Evolutionary conservation across 306 rosid genomes (phyloP), one percentile per base, ranked within the genome.

Genomic region (Morella rubra): DNA sequence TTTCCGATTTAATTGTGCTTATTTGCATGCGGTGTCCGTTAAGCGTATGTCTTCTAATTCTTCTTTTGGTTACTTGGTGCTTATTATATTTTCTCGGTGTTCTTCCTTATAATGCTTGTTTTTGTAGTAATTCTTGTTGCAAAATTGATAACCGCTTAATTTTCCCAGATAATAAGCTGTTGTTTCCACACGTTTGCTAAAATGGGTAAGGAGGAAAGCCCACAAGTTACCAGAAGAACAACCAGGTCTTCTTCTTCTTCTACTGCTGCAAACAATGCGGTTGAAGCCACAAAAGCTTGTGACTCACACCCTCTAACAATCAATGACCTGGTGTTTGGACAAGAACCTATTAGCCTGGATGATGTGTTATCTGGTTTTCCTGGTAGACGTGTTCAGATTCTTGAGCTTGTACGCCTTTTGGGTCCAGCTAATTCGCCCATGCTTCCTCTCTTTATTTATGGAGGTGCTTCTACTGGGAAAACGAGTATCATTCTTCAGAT

Each of bases 381-480:
- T 5, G 86, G 93, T 66, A 86, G 97, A 84, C 75, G 68, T 71
- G 76, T 55, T 72, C 96, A 90, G 80, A 92, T 95, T 81, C 80
- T 40, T 2, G 93, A 95, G 85, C 76, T 95, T 65, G 78, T 86
- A 58, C 87, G 53, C 66, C 87, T 82, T 77, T 84, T 95, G 81
- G 97, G 97, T 69, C 91, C 93, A 11, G 66, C 84, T 84, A 90
- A 90, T 85, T 86, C 92, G 22, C 97, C 96, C 49, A 82, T 84
- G 82, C 87, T 88, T 84, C 99, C 99, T 76, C 77, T 92, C 58
- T 89, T 92, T 82, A 74, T 92, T 24, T 90, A 95, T 76, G 97
- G 99, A 76, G 92, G 91, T 44, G 15, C 86, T 71, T 92, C 96
- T 75, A 78, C 93, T 0, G 97, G 98, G 51, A 95, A 95, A 90